Evolutionary conservation across 306 rosid genomes (phyloP).

Genomic region (Vachellia pachyceras): DNA sequence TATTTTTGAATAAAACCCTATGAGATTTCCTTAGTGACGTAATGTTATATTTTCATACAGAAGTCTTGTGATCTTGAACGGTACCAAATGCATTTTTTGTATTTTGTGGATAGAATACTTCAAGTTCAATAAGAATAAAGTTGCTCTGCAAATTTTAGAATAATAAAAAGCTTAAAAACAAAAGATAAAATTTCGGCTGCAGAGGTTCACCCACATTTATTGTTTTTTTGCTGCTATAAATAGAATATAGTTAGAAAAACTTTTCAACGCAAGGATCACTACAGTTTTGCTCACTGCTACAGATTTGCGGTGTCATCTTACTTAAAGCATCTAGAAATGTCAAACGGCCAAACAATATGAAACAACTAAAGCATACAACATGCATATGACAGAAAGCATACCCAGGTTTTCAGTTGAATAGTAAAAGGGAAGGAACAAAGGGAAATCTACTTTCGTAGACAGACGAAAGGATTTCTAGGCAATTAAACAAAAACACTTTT

Average conservation of each 20-base stretch:
- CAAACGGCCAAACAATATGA: neutral
- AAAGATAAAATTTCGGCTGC: neutral
- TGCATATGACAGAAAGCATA: neutral
- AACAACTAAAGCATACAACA: neutral
- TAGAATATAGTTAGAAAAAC: neutral
- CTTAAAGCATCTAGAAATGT: neutral
- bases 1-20: neutral
- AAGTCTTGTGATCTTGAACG: neutral
- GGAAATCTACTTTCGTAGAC: neutral
- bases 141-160: neutral
- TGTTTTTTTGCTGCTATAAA: neutral
- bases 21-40: neutral
- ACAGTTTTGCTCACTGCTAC: neutral
- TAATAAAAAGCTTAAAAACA: neutral
- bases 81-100: neutral
- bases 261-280: neutral
- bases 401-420: neutral
- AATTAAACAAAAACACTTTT: neutral
- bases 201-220: neutral
- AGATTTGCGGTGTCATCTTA: neutral
- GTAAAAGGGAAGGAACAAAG: neutral
- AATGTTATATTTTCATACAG: neutral
- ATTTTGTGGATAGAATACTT: neutral
- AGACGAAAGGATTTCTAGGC: neutral
- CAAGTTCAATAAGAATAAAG: neutral